Evolutionary conservation across 139 green algal species (phyloP), one percentile per base, ranked within the genome.

Genomic region (Bryopsis sp.): DNA sequence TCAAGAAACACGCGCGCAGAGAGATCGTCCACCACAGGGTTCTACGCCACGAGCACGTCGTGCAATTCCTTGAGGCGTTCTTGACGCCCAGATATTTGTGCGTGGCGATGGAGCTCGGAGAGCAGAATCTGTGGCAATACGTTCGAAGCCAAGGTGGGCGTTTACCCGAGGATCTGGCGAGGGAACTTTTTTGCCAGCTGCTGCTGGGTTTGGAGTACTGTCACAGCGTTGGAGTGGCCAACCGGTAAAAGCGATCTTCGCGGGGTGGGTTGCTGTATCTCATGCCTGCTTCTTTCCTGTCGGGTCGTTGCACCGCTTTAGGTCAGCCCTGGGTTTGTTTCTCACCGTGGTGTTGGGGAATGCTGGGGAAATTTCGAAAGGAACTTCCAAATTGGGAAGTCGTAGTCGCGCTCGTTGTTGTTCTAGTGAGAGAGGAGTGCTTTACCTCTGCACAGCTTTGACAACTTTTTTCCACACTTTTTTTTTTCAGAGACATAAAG

Each of bases 1-100:
- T 74, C 34, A 54, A 11, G 58, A 76, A 86, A 46, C 84, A 86
- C 71, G 81, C 86, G 60, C 38, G 76, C 64, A 67, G 81, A 4
- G 81, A 88, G 57, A 81, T 88, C 29, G 58, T 87, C 19, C 86
- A 86, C 66, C 81, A 88, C 59, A 60, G 75, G 5, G 59, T 54
- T 29, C 66, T 88, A 26, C 57, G 48, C 19, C 81, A 88, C 72
- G 80, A 74, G 34, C 84, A 88, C 74, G 83, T 88, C 47, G 58
- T 88, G n/a, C 47, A 65, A 7, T 88, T 88, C 74, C 74, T 77
- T 32, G 64, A 71, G 29, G 71, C 71, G 37, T 76, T 62, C 33
- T 31, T 76, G 28, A 72, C 71, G 26, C 39, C 72, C 36, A 48
- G 28, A n/a, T 47, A 76, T 31, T 47, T 76, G 36, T 38, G 35